These are phyloP conservation scores for Eucalyptus erythrocorys DNA, from an alignment of 345 rosid species.

Conservation along the genomic window DNA sequence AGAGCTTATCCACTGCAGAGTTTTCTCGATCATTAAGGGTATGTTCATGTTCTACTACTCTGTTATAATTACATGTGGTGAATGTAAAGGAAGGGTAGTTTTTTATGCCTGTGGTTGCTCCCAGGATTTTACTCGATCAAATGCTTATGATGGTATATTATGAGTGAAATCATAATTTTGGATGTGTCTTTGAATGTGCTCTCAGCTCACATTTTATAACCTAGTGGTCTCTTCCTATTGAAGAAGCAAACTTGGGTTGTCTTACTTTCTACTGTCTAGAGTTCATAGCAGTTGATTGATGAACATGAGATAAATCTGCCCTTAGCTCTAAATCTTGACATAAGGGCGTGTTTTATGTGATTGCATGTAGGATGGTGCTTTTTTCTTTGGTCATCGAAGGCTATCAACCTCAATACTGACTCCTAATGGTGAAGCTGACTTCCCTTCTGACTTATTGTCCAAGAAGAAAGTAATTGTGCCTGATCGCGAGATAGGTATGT, in stretches of 20 bases:
- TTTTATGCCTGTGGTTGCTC: not conserved
- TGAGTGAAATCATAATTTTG: not conserved
- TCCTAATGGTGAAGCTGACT: conserved; percentile 33
- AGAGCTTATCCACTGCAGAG: not conserved
- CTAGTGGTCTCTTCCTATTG: not conserved
- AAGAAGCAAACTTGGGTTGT: not conserved
- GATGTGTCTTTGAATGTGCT: not conserved
- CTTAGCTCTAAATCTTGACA: not conserved
- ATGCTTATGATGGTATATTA: not conserved
- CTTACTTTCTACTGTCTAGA: not conserved
- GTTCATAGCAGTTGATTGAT: not conserved
- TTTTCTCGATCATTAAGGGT: not conserved
- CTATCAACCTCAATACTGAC: conserved; percentile 45
- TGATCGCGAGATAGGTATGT: conserved; percentile 49
- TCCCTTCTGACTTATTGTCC: conserved; percentile 58
- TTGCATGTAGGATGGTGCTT: conserved; percentile 22
- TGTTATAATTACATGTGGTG: not conserved
- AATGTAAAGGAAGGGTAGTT: not conserved
- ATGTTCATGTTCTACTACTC: not conserved
- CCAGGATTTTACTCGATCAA: not conserved
- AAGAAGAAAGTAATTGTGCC: conserved; percentile 28
- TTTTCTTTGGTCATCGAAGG: conserved; percentile 25
- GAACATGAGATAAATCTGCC: not conserved
- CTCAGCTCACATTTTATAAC: not conserved
- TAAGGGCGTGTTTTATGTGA: not conserved